Evolutionary conservation across 139 green algal species (phyloP).

Genomic region (Chlamydomonas sp.): DNA sequence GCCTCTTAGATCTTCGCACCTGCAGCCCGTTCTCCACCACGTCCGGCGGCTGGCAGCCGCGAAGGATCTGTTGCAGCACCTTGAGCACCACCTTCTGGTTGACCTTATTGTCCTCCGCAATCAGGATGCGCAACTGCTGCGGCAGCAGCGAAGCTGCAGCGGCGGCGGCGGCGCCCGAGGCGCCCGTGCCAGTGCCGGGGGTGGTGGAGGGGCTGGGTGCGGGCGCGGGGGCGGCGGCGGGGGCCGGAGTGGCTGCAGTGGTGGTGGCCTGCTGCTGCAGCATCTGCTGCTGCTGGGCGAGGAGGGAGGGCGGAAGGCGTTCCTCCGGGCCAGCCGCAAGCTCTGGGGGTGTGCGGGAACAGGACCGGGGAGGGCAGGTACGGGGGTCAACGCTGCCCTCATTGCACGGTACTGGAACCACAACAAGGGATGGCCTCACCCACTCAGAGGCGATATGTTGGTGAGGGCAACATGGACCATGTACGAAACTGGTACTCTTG

Average conservation of each 20-base stretch:
- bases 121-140: slow-evolving; percentile 64
- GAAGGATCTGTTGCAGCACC: slow-evolving; percentile 66
- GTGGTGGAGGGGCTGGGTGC: not conserved
- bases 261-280: not conserved
- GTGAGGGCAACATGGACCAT: too few relatives aligned
- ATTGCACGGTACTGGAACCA: too few relatives aligned
- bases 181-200: not conserved
- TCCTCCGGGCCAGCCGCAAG: too few relatives aligned
- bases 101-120: slow-evolving; percentile 83
- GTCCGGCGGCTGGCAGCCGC: slow-evolving; percentile 46
- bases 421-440: too few relatives aligned
- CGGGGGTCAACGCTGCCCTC: too few relatives aligned
- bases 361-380: too few relatives aligned
- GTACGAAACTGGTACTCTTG: too few relatives aligned
- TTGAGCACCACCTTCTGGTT: slow-evolving; percentile 74
- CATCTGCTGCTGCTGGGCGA: not conserved
- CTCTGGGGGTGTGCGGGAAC: too few relatives aligned
- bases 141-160: not conserved
- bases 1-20: slow-evolving; percentile 17
- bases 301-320: not conserved
- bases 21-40: slow-evolving; percentile 72
- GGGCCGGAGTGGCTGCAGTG: not conserved
- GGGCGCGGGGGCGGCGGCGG: not conserved
- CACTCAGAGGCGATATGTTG: too few relatives aligned
- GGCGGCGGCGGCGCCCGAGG: not conserved